Percentiles rank a stretch among this genome's conserved stretches.
Conservation (phyloP, 2,329 filamentous ascomycete species). For the Penicillium sp. region DNA sequence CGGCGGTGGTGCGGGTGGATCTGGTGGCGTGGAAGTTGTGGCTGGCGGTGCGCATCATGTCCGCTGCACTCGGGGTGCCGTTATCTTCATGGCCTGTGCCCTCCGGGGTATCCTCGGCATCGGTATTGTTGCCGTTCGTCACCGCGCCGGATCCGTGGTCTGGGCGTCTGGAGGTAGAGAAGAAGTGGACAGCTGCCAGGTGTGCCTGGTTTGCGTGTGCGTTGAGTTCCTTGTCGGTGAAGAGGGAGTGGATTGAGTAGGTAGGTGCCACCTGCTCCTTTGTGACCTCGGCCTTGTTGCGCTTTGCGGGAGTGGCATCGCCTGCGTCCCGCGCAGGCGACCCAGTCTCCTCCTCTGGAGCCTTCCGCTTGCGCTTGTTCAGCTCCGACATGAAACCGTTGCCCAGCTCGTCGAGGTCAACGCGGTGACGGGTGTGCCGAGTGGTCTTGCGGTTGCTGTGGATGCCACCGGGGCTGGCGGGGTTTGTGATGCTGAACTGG, state of each 20-base stretch:
- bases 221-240: constrained; percentile 66
- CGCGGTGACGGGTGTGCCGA: constrained; percentile 59
- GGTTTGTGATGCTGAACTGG: constrained; percentile 65
- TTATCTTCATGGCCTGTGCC: constrained; percentile 44
- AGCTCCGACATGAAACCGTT: constrained; percentile 49
- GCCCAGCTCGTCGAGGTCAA: constrained; percentile 54
- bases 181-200: constrained; percentile 57
- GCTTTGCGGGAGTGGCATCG: constrained; percentile 51
- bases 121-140: constrained; percentile 43
- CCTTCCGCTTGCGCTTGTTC: constrained; percentile 60
- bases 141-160: constrained; percentile 42
- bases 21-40: constrained; percentile 58
- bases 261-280: constrained; percentile 59
- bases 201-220: constrained; percentile 62
- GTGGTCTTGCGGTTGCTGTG: constrained; percentile 65
- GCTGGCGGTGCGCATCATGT: constrained; percentile 62
- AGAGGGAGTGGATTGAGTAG: constrained; percentile 64
- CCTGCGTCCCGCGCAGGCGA: constrained; percentile 56
- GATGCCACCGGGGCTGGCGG: constrained; percentile 61
- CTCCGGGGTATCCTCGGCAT: constrained; percentile 42
- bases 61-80: constrained; percentile 45
- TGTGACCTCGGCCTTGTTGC: constrained; percentile 54
- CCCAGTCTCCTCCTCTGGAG: constrained; percentile 57
- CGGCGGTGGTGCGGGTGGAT: constrained; percentile 52
- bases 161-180: constrained; percentile 55